phyloP scores from a whole-genome alignment of 1,284 basidiomycete species.

The Naganishia sp. region DNA sequence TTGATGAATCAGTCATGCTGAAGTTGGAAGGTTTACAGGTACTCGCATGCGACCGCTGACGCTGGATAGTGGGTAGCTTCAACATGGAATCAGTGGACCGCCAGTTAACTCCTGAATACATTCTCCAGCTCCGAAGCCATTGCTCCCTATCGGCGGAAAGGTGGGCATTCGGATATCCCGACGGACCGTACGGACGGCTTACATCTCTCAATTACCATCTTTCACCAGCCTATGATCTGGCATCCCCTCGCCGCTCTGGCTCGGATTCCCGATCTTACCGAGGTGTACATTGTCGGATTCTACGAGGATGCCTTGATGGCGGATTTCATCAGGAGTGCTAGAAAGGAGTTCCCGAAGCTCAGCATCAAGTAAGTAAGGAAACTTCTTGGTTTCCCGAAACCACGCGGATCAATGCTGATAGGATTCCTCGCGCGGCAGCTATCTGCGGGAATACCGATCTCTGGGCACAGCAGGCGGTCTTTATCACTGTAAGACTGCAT shows the following conservation, averaged over 20 bases:
- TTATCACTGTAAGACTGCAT: constrained; percentile 41
- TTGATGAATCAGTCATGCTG: too few relatives aligned
- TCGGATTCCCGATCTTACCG: constrained; percentile 55
- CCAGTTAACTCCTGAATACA: neutral
- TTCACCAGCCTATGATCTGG: constrained; percentile 56
- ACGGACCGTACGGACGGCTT: neutral
- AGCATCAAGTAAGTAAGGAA: constrained; percentile 46
- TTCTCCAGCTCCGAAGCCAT: constrained; percentile 52
- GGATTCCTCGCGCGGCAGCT: constrained; percentile 40
- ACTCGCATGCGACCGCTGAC: constrained; percentile 58
- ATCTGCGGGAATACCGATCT: constrained; percentile 58
- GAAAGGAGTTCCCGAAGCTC: constrained; percentile 58
- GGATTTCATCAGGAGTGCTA: constrained; percentile 56
- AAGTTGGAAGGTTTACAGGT: constrained; percentile 35
- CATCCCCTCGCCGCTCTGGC: constrained; percentile 57
- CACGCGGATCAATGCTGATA: neutral
- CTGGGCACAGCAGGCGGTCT: constrained; percentile 58
- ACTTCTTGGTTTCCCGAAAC: constrained; percentile 12
- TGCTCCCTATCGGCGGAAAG: constrained; percentile 57
- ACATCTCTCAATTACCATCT: neutral
- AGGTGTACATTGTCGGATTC: constrained; percentile 58
- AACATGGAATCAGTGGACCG: neutral
- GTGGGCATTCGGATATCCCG: constrained; percentile 33
- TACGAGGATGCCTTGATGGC: constrained; percentile 58
- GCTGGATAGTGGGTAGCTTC: constrained; percentile 52